Base-by-base conservation (phyloP, 176 grass and related monocot species). In the Poa annua region DNA sequence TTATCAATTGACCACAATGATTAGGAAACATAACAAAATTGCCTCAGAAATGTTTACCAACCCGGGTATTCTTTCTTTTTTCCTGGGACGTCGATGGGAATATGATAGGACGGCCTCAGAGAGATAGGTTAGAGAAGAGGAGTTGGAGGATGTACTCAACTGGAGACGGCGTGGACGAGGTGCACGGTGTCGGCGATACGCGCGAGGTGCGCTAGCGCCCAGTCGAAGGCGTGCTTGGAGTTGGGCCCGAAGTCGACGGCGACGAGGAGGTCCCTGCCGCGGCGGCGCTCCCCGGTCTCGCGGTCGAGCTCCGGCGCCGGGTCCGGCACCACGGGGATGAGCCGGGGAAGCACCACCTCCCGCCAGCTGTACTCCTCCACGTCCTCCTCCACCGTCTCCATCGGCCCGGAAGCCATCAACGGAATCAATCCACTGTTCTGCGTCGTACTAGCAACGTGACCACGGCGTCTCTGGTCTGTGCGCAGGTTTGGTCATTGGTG, bases 231-330 rank as follows among this genome's bases (percentile, higher is more conserved):
- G 79, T 97, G 92, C 76, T 86, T 94, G 83, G 89, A 90, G 79
- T 97, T 97, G 2, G 92, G 88, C 15, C 94, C 92, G 87, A 94
- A 93, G 86, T 97, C 94, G 50, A 97, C 59, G 60, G 94, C 94
- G 64, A 97, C 77, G 66, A 97, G 81, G 48, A 97, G 16, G 74
- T 97, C 88, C 80, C 94, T 84, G 51, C 94, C 94, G 48, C 88
- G 92, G 21, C 92, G 92, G 1, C 92, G 81, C 89, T 97, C 91
- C 34, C 77, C 94, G 21, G 85, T 97, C 87, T 97, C 94, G 35
- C 89, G 84, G 68, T 97, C 94, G 66, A 97, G 92, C 87, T 94
- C 94, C 83, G 88, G 80, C 66, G 49, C 38, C 57, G 79, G 16
- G 8, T 76, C 80, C 17, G 45, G 73, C 1, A 88, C 89, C 50